Percentiles rank a stretch among this genome's conserved stretches.
phyloP scores from a whole-genome alignment of 2,329 filamentous ascomycete genomes.

The Ophiostoma piceae region DNA sequence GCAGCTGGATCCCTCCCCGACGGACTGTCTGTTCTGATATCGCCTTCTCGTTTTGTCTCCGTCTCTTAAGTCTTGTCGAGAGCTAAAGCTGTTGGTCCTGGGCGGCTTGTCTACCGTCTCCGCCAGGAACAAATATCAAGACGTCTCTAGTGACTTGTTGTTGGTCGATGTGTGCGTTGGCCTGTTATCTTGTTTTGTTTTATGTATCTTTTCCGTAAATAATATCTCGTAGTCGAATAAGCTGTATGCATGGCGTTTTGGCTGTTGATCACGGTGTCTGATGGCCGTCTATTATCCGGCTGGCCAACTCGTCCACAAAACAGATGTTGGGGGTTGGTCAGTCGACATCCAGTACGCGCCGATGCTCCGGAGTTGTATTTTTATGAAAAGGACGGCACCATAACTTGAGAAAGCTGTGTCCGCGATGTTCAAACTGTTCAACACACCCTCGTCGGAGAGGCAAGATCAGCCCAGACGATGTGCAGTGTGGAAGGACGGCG shows the following conservation, averaged over 20 bases:
- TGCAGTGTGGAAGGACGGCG: neutral
- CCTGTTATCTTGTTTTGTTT: neutral
- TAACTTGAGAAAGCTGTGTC: neutral
- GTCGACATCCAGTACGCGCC: neutral
- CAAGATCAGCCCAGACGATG: neutral
- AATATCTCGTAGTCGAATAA: neutral
- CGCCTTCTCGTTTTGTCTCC: neutral
- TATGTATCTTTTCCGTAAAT: neutral
- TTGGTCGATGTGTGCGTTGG: neutral
- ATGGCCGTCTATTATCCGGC: neutral
- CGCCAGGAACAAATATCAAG: neutral
- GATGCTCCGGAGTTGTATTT: neutral
- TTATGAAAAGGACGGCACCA: neutral
- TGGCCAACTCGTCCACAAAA: neutral
- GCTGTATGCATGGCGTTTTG: neutral
- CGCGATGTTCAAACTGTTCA: neutral
- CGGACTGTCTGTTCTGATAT: neutral
- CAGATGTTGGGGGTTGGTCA: neutral
- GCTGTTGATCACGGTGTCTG: neutral
- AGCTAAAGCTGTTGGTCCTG: neutral
- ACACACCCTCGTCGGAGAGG: conserved; percentile 4
- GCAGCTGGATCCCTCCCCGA: neutral
- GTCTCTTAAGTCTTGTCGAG: neutral
- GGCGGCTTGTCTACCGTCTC: neutral
- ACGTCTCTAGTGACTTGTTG: neutral